A percentile compares a stretch with the other conserved stretches of the same genome.
Evolutionary conservation across 805 yeast genomes (phyloP).

Genomic region (Saturnispora hagleri): DNA sequence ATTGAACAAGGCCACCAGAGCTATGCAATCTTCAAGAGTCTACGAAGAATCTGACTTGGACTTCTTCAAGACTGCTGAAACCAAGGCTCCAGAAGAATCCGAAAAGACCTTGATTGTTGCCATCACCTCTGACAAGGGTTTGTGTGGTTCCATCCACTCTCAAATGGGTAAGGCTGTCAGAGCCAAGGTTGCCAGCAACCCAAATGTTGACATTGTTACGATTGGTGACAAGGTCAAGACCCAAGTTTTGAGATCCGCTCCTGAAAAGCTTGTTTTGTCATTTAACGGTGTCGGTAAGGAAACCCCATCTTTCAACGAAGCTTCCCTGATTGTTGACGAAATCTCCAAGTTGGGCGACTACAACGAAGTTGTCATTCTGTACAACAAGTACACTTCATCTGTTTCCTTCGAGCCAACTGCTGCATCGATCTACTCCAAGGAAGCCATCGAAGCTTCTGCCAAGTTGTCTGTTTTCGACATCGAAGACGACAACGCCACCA

Average conservation of each 20-base stretch:
- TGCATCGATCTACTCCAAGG: conserved; percentile 57
- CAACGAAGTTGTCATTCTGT: conserved; percentile 69
- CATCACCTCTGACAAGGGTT: conserved; percentile 93
- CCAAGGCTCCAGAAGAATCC: conserved; percentile 39
- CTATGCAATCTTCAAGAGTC: conserved; percentile 80
- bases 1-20: conserved; percentile 89
- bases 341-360: conserved; percentile 61
- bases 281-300: conserved; percentile 93
- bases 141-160: conserved; percentile 97
- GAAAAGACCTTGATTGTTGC: conserved; percentile 73
- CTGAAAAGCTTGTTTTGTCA: conserved; percentile 58
- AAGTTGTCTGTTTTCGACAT: conserved; percentile 76
- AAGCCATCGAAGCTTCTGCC: conserved; percentile 73
- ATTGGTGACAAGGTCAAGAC: conserved; percentile 92
- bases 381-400: conserved; percentile 81
- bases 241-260: conserved; percentile 78
- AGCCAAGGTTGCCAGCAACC: conserved; percentile 47
- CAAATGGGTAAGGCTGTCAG: conserved; percentile 88
- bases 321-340: conserved; percentile 81
- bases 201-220: conserved; percentile 71
- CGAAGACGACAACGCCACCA: conserved; percentile 57
- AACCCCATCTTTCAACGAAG: conserved; percentile 89
- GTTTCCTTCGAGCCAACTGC: conserved; percentile 82
- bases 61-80: conserved; percentile 76
- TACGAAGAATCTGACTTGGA: conserved; percentile 74